Conservation (phyloP, 1,284 basidiomycete species). For the Chalciporus sp. region DNA sequence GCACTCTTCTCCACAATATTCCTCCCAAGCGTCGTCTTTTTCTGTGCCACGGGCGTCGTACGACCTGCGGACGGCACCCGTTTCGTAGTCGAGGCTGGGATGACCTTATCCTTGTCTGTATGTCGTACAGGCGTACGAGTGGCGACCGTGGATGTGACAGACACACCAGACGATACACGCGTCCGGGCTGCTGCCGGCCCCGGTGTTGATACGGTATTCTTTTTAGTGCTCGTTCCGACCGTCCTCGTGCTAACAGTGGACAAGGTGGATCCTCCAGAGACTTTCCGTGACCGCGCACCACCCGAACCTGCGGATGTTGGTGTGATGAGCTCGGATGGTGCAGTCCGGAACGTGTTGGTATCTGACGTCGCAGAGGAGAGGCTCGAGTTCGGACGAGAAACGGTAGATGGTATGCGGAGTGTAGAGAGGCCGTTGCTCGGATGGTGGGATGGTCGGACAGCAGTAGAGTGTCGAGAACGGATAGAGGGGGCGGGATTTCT, state of each 20-base stretch:
- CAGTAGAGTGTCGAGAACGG: constrained; percentile 22
- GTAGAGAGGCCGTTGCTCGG: constrained; percentile 29
- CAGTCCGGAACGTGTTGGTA: constrained; percentile 59
- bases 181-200: constrained; percentile 13
- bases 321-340: constrained; percentile 44
- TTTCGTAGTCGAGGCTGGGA: constrained; percentile 24
- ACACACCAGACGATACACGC: constrained; percentile 33
- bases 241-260: constrained; percentile 43
- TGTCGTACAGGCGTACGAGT: constrained; percentile 27
- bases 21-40: constrained; percentile 15
- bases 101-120: constrained; percentile 31
- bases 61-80: constrained; percentile 25
- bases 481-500: constrained; percentile 17
- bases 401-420: constrained; percentile 38
- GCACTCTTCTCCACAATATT: constrained; percentile 20
- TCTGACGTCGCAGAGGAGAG: constrained; percentile 53
- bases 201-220: constrained; percentile 3
- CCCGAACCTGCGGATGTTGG: constrained; percentile 34
- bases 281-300: constrained; percentile 40
- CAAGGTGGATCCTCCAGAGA: constrained; percentile 43
- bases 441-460: constrained; percentile 26
- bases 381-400: constrained; percentile 45
- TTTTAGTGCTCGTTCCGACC: constrained; percentile 31
- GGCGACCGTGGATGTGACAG: constrained; percentile 24
- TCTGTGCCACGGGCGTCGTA: constrained; percentile 29